Evolutionary conservation across 352 stramenopile genomes (phyloP), one percentile per base, ranked within the genome.

Genomic region (Phytophthora lateralis): DNA sequence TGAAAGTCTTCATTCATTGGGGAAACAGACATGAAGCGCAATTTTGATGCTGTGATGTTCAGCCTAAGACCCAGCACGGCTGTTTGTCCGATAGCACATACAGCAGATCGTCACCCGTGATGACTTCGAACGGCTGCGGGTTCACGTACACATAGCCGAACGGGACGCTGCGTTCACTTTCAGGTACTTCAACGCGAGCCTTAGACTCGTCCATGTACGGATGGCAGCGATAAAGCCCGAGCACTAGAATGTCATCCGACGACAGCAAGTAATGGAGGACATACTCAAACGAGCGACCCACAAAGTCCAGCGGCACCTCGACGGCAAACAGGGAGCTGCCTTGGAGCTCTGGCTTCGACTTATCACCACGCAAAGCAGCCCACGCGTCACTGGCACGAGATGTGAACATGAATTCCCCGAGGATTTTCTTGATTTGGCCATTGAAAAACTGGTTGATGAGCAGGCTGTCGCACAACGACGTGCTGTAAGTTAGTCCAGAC

Each of bases 381-480:
- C 64, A 64, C 26, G 54, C 64, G 11, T 65, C 75, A 55, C 84
- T 86, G 27, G 86, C 81, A 63, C 83, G 88, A 8, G 84, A 89
- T 6, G 79, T 78, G 45, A 93, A 93, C 75, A 95, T 91, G 55
- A 95, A 93, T 62, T 93, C 86, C 17, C 83, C 77, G 50, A 95
- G 55, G 55, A 95, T 95, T 27, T 82, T 90, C 63, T 92, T 95
- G 71, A 95, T 91, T 49, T 87, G 88, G 35, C 73, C 69, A 60
- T 93, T 95, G 66, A 93, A 95, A 60, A 89, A 95, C 73, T 93
- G 84, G 62, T 95, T 95, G 72, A 95, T 92, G 21, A 95, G 85
- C 8, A 95, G 45, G 44, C 82, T 93, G 63, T 95, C 86, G 35
- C 86, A 95, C 26, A 95, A 71, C 15, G 84, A 93, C 11, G 82